phyloP scores from a whole-genome alignment of 163 green algal genomes.

The Chlamydomonas reinhardtii region DNA sequence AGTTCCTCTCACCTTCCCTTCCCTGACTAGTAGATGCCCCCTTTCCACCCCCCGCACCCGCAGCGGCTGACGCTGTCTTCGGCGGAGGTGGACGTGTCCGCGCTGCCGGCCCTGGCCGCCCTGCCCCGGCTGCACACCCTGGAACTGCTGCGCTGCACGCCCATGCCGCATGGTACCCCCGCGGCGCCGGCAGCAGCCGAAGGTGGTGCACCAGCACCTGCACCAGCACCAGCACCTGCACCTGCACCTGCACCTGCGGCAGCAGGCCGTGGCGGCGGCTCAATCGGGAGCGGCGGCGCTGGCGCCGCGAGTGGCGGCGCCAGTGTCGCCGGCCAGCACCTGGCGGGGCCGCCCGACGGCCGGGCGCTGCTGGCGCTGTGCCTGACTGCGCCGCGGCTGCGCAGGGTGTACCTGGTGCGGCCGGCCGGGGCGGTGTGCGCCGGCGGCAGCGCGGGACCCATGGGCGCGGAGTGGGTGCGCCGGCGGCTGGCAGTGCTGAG shows the following conservation, averaged over 20 bases:
- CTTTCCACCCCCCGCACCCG: neutral
- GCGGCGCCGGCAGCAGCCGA: too few species aligned
- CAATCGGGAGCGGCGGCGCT: neutral
- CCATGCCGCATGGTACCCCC: neutral
- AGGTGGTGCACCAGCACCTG: neutral
- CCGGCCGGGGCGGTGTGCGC: neutral
- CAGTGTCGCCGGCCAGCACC: neutral
- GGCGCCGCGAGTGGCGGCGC: neutral
- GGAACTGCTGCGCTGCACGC: slow-evolving; percentile 9
- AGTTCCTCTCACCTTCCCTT: too few species aligned
- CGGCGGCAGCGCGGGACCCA: neutral
- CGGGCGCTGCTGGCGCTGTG: slow-evolving; percentile 19
- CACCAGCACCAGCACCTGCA: neutral
- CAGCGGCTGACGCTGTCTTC: slow-evolving; percentile 18
- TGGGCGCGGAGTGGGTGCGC: slow-evolving; percentile 37
- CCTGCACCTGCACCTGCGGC: neutral
- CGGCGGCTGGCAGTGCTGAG: neutral
- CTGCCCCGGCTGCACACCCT: slow-evolving; percentile 7
- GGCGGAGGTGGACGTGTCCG: neutral
- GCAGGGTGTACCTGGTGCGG: slow-evolving; percentile 3
- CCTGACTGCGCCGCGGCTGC: slow-evolving; percentile 11
- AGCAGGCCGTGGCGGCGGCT: neutral
- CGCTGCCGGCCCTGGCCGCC: neutral
- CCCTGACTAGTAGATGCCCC: too few species aligned
- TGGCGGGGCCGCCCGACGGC: too few species aligned